These are phyloP conservation scores for Fraxinus latifolia DNA, from an alignment of 305 asterid species.

Conservation along the genomic window DNA sequence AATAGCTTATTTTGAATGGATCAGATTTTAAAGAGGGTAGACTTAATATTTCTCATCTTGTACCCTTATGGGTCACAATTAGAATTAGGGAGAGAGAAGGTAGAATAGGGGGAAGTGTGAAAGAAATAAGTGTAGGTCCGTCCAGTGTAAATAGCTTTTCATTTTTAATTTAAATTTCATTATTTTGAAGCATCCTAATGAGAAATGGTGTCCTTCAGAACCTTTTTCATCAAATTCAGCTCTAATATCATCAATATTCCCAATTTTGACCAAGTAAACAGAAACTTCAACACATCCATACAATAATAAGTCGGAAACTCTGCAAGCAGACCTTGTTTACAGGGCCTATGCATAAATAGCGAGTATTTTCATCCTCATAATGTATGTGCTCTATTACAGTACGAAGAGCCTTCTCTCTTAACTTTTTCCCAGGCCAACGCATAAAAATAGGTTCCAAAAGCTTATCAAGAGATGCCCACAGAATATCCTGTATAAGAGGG, in stretches of 20 bases:
- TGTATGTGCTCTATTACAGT: conserved; percentile 88
- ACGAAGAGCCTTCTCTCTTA: conserved; percentile 74
- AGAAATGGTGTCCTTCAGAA: background rate
- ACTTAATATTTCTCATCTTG: background rate
- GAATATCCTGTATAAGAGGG: conserved; percentile 39
- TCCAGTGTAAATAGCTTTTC: conserved; percentile 8
- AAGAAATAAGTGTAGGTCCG: background rate
- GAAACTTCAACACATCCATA: background rate
- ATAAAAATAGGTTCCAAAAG: conserved; percentile 34
- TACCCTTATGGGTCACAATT: background rate
- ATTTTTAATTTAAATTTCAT: background rate
- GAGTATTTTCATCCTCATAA: conserved; percentile 98
- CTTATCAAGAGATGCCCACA: conserved; percentile 48
- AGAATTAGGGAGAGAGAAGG: background rate
- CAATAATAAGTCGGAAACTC: background rate
- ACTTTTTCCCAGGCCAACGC: conserved; percentile 73
- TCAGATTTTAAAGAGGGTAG: background rate
- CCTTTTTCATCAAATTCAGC: conserved; percentile 7
- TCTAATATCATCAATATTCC: background rate
- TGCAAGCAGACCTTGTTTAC: conserved; percentile 76
- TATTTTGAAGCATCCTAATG: background rate
- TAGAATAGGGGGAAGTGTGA: background rate
- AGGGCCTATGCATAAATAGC: conserved; percentile 93
- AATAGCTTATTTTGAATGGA: background rate
- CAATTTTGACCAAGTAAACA: background rate